Evolutionary conservation across 1,139 yeast genomes (phyloP).

Genomic region (Cylindricascospora bacillispora): DNA sequence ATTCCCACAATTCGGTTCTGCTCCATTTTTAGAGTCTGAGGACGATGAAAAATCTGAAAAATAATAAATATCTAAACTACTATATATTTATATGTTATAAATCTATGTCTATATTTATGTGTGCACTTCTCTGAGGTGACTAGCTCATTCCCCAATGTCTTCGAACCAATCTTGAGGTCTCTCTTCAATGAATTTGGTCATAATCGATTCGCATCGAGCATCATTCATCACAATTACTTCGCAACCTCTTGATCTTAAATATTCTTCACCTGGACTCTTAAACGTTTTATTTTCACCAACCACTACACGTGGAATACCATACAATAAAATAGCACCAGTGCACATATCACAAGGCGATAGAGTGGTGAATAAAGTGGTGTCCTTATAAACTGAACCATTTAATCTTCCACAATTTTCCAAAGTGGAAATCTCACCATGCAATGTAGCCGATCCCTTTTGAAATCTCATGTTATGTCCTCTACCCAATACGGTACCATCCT

Average conservation of each 20-base stretch:
- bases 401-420: conserved; percentile 85
- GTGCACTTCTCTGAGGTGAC: too few relatives aligned
- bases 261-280: conserved; percentile 64
- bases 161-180: conserved; percentile 80
- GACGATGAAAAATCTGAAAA: too few relatives aligned
- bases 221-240: conserved; percentile 61
- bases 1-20: conserved; percentile 19
- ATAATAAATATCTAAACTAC: too few relatives aligned
- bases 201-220: conserved; percentile 55
- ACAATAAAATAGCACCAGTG: conserved; percentile 80
- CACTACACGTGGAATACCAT: conserved; percentile 77
- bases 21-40: not conserved
- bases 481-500: conserved; percentile 72
- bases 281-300: conserved; percentile 79
- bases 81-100: too few relatives aligned
- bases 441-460: conserved; percentile 65
- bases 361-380: conserved; percentile 77
- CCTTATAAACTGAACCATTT: conserved; percentile 51
- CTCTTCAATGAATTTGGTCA: conserved; percentile 65
- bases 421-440: conserved; percentile 86
- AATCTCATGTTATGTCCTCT: conserved; percentile 82
- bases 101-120: too few relatives aligned
- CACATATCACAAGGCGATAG: conserved; percentile 93
- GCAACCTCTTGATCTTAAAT: conserved; percentile 51
- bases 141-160: conserved; percentile 56